These are phyloP conservation scores for Trichoderma harzianum DNA, from an alignment of 2,329 filamentous ascomycete species.

Conservation along the genomic window DNA sequence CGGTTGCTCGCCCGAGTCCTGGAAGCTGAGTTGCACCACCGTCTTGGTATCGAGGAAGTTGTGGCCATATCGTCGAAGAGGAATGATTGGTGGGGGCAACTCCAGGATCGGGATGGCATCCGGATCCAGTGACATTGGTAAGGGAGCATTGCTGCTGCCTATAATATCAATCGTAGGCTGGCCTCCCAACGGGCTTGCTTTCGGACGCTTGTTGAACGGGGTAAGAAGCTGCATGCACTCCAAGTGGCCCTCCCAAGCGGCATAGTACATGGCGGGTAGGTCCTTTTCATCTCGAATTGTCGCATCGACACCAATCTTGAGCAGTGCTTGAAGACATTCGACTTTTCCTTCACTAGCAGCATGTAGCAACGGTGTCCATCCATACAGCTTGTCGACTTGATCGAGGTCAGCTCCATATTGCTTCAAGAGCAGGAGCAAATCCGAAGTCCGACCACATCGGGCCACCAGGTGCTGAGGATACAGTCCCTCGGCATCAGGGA, in stretches of 20 bases:
- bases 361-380: constrained; percentile 95
- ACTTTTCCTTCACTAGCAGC: constrained; percentile 95
- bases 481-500: constrained; percentile 93
- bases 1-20: constrained; percentile 69
- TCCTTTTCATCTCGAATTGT: constrained; percentile 87
- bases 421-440: constrained; percentile 75
- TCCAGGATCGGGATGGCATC: constrained; percentile 92
- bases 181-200: constrained; percentile 43
- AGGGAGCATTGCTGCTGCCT: constrained; percentile 48
- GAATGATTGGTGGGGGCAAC: constrained; percentile 92
- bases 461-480: constrained; percentile 97
- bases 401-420: constrained; percentile 86
- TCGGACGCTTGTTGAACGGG: constrained; percentile 48
- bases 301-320: constrained; percentile 74
- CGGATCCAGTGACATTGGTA: constrained; percentile 67
- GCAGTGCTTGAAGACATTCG: constrained; percentile 75
- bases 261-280: constrained; percentile 95
- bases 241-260: constrained; percentile 94
- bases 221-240: constrained; percentile 89
- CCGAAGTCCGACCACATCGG: constrained; percentile 76
- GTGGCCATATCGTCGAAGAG: constrained; percentile 88
- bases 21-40: constrained; percentile 89
- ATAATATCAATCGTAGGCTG: constrained; percentile 44
- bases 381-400: constrained; percentile 91
- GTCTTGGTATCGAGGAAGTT: constrained; percentile 98